Base-by-base conservation (phyloP, 192 early-diverging fungal species). In the Haplosporangium gracile region DNA sequence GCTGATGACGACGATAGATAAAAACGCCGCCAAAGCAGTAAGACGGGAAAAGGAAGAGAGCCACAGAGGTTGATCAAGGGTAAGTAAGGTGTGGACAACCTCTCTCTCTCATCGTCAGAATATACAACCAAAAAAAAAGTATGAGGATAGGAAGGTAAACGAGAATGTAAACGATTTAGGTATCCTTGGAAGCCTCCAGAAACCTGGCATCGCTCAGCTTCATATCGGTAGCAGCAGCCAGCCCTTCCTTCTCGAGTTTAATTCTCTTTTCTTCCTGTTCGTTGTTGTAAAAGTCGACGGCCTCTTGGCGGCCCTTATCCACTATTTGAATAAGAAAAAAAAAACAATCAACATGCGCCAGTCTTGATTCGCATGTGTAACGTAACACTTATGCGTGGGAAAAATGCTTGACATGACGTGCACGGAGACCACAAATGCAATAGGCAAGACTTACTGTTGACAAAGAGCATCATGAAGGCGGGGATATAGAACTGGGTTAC, bases 401-500 rank as follows among this genome's bases (percentile, higher is more conserved):
- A 70, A 47, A 45, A 15, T 45, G 43, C 43, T 45, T 45, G 43
- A 15, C 15, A 20, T 34, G 15, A 42, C 29, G 15, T 2, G 38
- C n/a, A 39, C 5, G 3, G 4, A 40, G 60, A 45, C 29, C n/a
- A 13, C 22, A 45, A 34, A 77, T 26, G 20, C 5, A 51, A 20
- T 2, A 51, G 49, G 15, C 4, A 4, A 18, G 6, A 26, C 75
- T 36, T 83, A 83, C 82, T 65, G 69, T 83, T 43, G 18, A 83
- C 82, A 73, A 74, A 83, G 34, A 49, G 39, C 47, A 83, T 24
- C 75, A 83, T 83, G 47, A 55, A 47, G 4, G 82, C 76, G 26
- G 82, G 82, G 57, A 83, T 57, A 57, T 60, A 78, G 45, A 83
- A 83, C 38, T 83, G 82, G 2, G 76, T 53, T 0, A 71, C 43